Conservation (phyloP, 306 rosid species). For the Castanea mollissima region DNA sequence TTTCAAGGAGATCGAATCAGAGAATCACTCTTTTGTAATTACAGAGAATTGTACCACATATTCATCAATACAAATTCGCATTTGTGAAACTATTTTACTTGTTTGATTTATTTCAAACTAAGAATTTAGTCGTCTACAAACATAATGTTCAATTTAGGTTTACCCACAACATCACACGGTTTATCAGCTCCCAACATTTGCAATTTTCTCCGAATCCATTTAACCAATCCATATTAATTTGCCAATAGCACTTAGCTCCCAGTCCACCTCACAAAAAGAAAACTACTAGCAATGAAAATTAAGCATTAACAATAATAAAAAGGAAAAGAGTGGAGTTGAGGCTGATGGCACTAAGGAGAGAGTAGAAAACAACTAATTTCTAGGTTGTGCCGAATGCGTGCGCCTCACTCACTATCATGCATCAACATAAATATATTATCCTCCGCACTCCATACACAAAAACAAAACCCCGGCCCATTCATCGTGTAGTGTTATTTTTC, state of each 20-base stretch:
- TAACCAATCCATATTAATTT: too few relatives aligned
- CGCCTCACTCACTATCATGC: not conserved
- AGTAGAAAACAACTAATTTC: not conserved
- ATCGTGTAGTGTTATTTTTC: not conserved
- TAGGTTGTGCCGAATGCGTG: slow-evolving; percentile 17
- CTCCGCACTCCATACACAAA: not conserved
- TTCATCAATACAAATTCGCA: too few relatives aligned
- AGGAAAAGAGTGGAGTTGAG: not conserved
- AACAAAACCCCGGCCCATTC: not conserved
- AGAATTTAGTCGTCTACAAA: too few relatives aligned
- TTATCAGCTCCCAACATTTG: not conserved
- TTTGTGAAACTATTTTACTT: too few relatives aligned
- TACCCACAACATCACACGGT: not conserved
- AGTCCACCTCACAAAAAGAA: not conserved
- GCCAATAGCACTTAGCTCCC: not conserved
- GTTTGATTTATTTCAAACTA: too few relatives aligned
- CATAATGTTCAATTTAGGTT: not conserved
- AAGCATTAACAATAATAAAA: not conserved
- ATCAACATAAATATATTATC: not conserved
- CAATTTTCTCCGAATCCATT: too few relatives aligned
- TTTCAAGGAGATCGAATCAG: too few relatives aligned
- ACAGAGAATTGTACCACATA: too few relatives aligned
- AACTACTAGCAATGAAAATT: not conserved
- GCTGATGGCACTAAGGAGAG: too few relatives aligned
- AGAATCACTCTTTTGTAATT: too few relatives aligned